Percentiles rank a stretch among this genome's conserved stretches.
These are phyloP conservation scores for Leptographium lundbergii DNA, from an alignment of 2,329 filamentous ascomycete species.

Conservation along the genomic window DNA sequence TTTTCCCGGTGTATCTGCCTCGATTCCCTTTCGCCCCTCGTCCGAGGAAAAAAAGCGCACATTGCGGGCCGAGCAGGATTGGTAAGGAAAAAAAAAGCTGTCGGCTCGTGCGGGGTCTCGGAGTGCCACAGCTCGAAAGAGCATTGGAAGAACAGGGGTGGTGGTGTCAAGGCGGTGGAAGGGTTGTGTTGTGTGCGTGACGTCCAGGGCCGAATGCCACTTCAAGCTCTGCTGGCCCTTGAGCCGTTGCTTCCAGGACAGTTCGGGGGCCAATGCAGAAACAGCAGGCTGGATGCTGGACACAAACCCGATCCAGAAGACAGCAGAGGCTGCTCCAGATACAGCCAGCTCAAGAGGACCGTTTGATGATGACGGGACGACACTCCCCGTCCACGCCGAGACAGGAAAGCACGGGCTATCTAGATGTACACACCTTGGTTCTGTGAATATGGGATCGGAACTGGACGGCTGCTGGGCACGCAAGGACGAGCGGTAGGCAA, in stretches of 20 bases:
- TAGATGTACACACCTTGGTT: neutral
- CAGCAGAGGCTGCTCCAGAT: neutral
- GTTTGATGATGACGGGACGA: neutral
- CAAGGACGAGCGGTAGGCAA: neutral
- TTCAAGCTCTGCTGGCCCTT: neutral
- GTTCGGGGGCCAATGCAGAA: neutral
- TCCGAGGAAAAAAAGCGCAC: neutral
- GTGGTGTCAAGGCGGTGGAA: constrained; percentile 6
- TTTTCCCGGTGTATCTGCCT: neutral
- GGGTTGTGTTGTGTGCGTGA: neutral
- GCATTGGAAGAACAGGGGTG: neutral
- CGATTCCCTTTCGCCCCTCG: constrained; percentile 7
- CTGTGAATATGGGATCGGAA: neutral
- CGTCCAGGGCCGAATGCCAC: neutral
- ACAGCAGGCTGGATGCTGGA: neutral
- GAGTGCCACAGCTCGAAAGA: neutral
- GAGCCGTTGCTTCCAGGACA: neutral
- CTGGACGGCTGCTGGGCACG: neutral
- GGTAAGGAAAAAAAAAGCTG: neutral
- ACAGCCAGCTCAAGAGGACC: neutral
- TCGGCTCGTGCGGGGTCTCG: neutral
- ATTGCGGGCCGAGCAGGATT: neutral
- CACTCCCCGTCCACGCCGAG: neutral
- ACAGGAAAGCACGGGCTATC: neutral
- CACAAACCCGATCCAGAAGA: neutral